Evolutionary conservation across 2,329 filamentous ascomycete species (phyloP), one percentile per base, ranked within the genome.

Genomic region (Verticillium zaregamsianum): DNA sequence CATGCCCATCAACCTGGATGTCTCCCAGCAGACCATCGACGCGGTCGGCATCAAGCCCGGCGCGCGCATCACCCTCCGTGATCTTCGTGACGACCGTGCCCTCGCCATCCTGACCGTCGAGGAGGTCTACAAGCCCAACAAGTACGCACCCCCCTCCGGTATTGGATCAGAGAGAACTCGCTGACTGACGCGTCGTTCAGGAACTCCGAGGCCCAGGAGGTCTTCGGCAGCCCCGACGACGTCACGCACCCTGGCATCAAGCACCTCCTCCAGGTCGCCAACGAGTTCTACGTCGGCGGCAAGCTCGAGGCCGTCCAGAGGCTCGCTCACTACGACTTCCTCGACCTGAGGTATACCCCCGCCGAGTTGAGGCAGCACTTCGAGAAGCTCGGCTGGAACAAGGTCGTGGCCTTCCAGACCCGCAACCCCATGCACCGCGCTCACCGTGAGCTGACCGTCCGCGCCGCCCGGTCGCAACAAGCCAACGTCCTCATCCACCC

Each of bases 401-500:
- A 90, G 77, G 94, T 99, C 70, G 95, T 99, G 67, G 95, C 95
- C 73, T 99, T 99, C 90, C 95, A 99, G 86, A 99, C 95, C 67
- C 85, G 93, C 77, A 99, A 99, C 82, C 95, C 95, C 70, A 99
- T 99, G 95, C 95, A 99, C 84, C 91, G 95, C 73, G 95, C 95
- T 76, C 95, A 99, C 81, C 88, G 95, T 80, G 95, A 99, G 82
- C 83, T 99, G 78, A 99, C 95, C 63, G 95, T 99, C 73, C 93
- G 95, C 72, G 95, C 95, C 68, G 95, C 95, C 68, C 94, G 95
- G 71, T 91, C 91, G 62, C 92, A 96, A 79, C 93, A 97, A 78
- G 95, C 95, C 77, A 99, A 99, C 76, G 95, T 99, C 69, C 90
- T 99, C 72, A 99, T 99, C 77, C 95, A 99, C 83, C 95, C 95